A percentile compares a stretch with the other conserved stretches of the same genome.
Evolutionary conservation across 495 filamentous ascomycete genomes (phyloP).

Genomic region (Neurospora africana): DNA sequence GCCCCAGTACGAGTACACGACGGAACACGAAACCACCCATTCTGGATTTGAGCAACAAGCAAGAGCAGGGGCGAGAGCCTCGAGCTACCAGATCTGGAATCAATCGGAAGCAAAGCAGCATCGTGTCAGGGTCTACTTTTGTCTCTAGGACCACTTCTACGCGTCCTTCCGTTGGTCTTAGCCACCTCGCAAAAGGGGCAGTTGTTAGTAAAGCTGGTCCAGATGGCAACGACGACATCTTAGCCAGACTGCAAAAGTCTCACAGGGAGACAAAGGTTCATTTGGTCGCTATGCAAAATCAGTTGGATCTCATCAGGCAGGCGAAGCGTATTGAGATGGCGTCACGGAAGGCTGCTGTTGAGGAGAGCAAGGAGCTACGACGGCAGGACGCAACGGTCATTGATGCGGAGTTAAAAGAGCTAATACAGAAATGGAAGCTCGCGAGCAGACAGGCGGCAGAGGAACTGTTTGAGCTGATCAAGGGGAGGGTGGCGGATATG

Average conservation of each 20-base stretch:
- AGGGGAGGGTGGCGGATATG: constrained; percentile 17
- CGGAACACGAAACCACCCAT: not conserved
- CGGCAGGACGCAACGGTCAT: not conserved
- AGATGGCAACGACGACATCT: not conserved
- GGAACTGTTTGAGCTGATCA: constrained; percentile 21
- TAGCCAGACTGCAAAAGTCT: constrained; percentile 1
- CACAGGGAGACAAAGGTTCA: constrained; percentile 1
- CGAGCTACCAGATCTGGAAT: not conserved
- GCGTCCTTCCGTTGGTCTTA: not conserved
- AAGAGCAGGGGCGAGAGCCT: not conserved
- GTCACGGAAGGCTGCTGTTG: not conserved
- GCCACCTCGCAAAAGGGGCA: not conserved
- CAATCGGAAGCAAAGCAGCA: not conserved
- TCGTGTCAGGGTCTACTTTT: not conserved
- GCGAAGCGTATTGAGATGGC: constrained; percentile 12
- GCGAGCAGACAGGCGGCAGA: constrained; percentile 20
- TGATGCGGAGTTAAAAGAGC: constrained; percentile 13
- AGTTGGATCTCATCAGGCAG: constrained; percentile 11
- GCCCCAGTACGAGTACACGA: not conserved
- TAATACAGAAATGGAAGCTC: constrained; percentile 13
- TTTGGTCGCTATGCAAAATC: constrained; percentile 2
- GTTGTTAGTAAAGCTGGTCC: not conserved
- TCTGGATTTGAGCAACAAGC: not conserved
- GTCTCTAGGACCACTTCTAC: not conserved
- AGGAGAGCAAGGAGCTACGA: not conserved